Base-by-base conservation (phyloP, 2,329 filamentous ascomycete species). In the Xylaria polymorpha region DNA sequence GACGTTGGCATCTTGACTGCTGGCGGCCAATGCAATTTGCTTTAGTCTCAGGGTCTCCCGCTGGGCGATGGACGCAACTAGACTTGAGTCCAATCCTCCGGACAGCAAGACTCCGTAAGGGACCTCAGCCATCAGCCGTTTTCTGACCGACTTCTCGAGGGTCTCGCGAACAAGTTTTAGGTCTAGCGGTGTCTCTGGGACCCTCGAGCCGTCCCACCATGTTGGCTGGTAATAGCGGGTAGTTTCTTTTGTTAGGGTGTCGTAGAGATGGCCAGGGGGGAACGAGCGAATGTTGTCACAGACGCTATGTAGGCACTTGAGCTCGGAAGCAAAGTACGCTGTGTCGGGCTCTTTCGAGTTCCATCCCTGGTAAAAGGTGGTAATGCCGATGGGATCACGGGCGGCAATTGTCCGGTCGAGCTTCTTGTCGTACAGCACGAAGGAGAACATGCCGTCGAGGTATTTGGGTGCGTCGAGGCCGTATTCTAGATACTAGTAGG, bases 361-460 rank as follows among this genome's bases (percentile, higher is more conserved):
- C 85, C 93, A 93, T 77, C 96, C 96, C 82, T 98, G 93, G 85
- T 99, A 99, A 81, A 99, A 94, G 72, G 94, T 98, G 74, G 94
- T 98, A 81, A 99, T 91, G 76, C 96, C 96, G 77, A 99, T 98
- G 43, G 96, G 96, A 81, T 99, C 96, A 80, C 96, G 91, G 65
- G 96, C 96, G 67, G 96, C 96, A 78, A 99, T 90, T 71, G 94
- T 92, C 74, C 96, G 92, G 85, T 99, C 92, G 81, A 94, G 90
- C 75, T 89, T 91, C 88, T 97, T 97, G 85, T 99, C 96, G 83
- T 97, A 97, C 62, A 99, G 88, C 66, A 99, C 94, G 85, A 97
- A 99, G 18, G 95, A 98, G 88, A 99, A 99, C 96, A 99, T 99
- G 85, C 96, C 96, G 81, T 99, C 96, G 75, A 99, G 90, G 82